Base-by-base conservation (phyloP, 2,329 filamentous ascomycete genomes). In the Calycina herbarum region DNA sequence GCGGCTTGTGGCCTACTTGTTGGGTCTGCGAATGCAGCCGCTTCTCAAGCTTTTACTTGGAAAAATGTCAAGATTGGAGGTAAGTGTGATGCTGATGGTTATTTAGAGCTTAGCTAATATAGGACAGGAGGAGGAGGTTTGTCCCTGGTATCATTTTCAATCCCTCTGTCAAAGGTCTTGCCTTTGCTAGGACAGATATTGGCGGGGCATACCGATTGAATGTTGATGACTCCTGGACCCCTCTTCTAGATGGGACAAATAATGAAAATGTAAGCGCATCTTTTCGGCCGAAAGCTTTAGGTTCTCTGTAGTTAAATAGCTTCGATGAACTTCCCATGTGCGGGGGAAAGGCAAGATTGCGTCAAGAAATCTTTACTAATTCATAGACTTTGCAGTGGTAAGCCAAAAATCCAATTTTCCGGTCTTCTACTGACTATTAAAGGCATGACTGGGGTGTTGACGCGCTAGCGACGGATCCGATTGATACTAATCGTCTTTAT, bases 361-460 rank as follows among this genome's bases (percentile, higher is more conserved):
- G 56, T n/a, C 10, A 31, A 15, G 17, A 15, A 31, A 57, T 33
- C 20, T 2, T 11, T n/a, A 40, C 29, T 67, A 29, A 63, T 29
- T 45, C 11, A 24, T 31, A 56, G 7, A 24, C 5, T 33, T 20
- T 54, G 17, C 48, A 54, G 56, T 57, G 56, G 56, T 57, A 57
- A 11, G 29, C 13, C 17, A 20, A 10, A n/a, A 20, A 20, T 54
- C 48, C 17, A 57, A 17, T 33, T 11, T 29, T 17, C 27, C 17
- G 29, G 7, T n/a, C 8, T 10, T n/a, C 8, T 38, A 20, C 57
- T 59, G 20, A 59, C 31, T 10, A 15, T 42, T 35, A 61, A 54
- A 84, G 82, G 82, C 79, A 82, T 68, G 78, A 82, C 64, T 87
- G 85, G 84, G 85, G 85, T 5, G 76, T 86, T 13, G 85, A 87